These are phyloP conservation scores for Schoenoplectus triqueter DNA, from an alignment of 202 grass and related monocot species.

Conservation along the genomic window DNA sequence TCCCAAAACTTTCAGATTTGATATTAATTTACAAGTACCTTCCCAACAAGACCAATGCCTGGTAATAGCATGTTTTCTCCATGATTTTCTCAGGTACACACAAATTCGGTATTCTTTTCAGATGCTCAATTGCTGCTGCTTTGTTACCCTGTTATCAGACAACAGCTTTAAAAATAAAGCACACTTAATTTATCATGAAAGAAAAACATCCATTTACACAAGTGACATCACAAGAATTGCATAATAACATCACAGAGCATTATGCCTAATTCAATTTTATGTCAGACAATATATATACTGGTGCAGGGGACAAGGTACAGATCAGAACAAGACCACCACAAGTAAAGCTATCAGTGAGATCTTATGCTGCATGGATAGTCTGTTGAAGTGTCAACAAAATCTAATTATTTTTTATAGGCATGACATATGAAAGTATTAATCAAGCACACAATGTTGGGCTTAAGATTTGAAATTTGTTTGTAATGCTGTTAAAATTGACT, in stretches of 20 bases:
- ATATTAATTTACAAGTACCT: slow-evolving; percentile 52
- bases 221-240: not conserved
- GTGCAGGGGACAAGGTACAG: not conserved
- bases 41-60: slow-evolving; percentile 58
- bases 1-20: slow-evolving; percentile 20
- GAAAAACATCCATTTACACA: not conserved
- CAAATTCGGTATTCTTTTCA: slow-evolving; percentile 70
- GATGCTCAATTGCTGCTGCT: slow-evolving; percentile 56
- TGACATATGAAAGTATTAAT: not conserved
- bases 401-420: not conserved
- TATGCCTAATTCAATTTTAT: slow-evolving; percentile 18
- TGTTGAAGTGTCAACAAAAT: not conserved
- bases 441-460: not conserved
- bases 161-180: slow-evolving; percentile 1
- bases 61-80: slow-evolving; percentile 69
- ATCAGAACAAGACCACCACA: slow-evolving; percentile 3
- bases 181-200: slow-evolving; percentile 5
- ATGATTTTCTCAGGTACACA: slow-evolving; percentile 67
- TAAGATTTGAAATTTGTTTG: slow-evolving; percentile 13
- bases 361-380: not conserved
- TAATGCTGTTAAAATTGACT: not conserved
- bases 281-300: not conserved
- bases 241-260: slow-evolving; percentile 14
- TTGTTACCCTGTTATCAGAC: slow-evolving; percentile 68
- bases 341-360: slow-evolving; percentile 9